Conservation (phyloP, 1,139 yeast genomes). For the Yamadazyma triangularis region DNA sequence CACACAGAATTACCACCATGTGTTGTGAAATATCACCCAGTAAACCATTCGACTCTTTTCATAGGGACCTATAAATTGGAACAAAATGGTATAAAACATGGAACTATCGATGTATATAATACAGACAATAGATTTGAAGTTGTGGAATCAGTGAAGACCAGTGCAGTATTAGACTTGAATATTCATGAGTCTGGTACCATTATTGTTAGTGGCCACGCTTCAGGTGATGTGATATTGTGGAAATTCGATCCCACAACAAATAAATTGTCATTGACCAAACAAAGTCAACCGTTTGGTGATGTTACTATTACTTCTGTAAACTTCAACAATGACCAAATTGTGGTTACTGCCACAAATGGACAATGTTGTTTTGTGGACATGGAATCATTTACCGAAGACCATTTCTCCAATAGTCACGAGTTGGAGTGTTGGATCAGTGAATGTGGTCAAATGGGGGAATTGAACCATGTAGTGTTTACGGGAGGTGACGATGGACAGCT, state of each 20-base stretch:
- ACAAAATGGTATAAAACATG: slow-evolving; percentile 56
- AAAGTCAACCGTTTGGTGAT: slow-evolving; percentile 9
- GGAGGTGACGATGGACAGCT: slow-evolving; percentile 89
- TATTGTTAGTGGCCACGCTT: slow-evolving; percentile 70
- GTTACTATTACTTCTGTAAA: slow-evolving; percentile 63
- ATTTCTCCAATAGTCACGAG: slow-evolving; percentile 41
- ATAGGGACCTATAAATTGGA: slow-evolving; percentile 80
- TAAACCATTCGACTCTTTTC: slow-evolving; percentile 42
- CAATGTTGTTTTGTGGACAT: slow-evolving; percentile 32
- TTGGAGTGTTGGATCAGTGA: slow-evolving; percentile 90
- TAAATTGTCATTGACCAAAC: slow-evolving; percentile 8
- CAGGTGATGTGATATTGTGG: slow-evolving; percentile 74
- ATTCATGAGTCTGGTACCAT: slow-evolving; percentile 43
- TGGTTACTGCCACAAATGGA: slow-evolving; percentile 63
- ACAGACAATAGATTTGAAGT: slow-evolving; percentile 14
- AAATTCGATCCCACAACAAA: slow-evolving; percentile 21
- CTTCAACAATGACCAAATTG: slow-evolving; percentile 38
- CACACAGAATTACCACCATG: slow-evolving; percentile 75
- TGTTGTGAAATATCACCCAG: slow-evolving; percentile 59
- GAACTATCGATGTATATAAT: slow-evolving; percentile 64
- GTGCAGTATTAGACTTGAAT: slow-evolving; percentile 73
- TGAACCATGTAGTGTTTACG: slow-evolving; percentile 61
- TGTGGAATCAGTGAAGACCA: slow-evolving; percentile 8
- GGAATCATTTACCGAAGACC: slow-evolving; percentile 9
- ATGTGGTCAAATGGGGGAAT: slow-evolving; percentile 55